These are phyloP conservation scores for Raddia guianensis DNA, from an alignment of 176 grass and related monocot species.

Conservation along the genomic window DNA sequence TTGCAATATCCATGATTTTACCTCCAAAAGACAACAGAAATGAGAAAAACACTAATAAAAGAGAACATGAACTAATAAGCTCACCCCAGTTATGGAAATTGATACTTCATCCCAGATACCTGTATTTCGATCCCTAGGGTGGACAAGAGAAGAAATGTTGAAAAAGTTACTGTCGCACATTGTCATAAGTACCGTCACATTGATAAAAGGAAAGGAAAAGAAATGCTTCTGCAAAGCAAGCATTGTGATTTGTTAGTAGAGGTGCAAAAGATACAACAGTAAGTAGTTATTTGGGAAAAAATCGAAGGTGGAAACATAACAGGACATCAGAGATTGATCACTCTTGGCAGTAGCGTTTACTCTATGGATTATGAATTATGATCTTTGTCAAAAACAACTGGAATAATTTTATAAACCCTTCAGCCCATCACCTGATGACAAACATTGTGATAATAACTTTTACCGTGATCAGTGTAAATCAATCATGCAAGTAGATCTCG, in stretches of 20 bases:
- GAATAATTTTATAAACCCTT: background rate
- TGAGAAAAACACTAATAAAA: conserved; percentile 9
- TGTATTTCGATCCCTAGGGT: conserved; percentile 87
- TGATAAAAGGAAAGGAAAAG: background rate
- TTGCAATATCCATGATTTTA: conserved; percentile 23
- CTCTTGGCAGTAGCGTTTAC: conserved; percentile 1
- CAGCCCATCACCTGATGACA: background rate
- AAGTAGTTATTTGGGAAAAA: background rate
- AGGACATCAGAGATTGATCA: conserved; percentile 15
- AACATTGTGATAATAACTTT: conserved; percentile 1
- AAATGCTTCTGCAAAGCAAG: background rate
- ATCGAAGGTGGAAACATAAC: background rate
- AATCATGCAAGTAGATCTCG: background rate
- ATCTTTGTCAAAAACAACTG: background rate
- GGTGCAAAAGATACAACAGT: conserved; percentile 29
- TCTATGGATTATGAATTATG: conserved; percentile 15
- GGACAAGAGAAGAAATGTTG: background rate
- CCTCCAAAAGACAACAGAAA: conserved; percentile 18
- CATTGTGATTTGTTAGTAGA: conserved; percentile 10
- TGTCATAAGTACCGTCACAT: background rate
- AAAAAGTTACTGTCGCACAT: background rate
- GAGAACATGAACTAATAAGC: conserved; percentile 25
- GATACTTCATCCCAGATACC: conserved; percentile 99
- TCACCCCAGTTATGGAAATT: conserved; percentile 78
- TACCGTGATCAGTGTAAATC: conserved; percentile 19